These are phyloP conservation scores for Naganishia sp. DNA, from an alignment of 1,284 basidiomycete species.

Conservation along the genomic window DNA sequence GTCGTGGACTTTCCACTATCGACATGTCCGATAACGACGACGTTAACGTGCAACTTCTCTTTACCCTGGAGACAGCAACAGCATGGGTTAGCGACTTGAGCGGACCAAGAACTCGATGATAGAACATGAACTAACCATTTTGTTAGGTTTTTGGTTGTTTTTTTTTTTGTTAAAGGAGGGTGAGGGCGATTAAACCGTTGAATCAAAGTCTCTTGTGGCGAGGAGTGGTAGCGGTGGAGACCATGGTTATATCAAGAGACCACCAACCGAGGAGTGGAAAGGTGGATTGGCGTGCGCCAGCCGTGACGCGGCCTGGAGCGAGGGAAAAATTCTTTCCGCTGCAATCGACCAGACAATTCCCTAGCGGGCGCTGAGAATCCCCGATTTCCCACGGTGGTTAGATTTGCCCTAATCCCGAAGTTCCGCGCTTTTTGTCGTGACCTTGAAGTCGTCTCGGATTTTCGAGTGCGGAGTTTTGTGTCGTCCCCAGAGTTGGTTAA, in stretches of 20 bases:
- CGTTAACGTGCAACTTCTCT: conserved; percentile 48
- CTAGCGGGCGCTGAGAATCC: conserved; percentile 3
- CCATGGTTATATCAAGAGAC: conserved; percentile 15
- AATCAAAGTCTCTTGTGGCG: background rate
- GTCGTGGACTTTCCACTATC: conserved; percentile 86
- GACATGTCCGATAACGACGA: conserved; percentile 92
- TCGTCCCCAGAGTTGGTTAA: too few species aligned
- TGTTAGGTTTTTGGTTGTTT: conserved; percentile 28
- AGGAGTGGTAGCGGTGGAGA: background rate
- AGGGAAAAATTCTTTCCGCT: conserved; percentile 6
- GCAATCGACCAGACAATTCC: conserved; percentile 11
- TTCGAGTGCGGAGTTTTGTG: too few species aligned
- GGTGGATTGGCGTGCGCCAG: background rate
- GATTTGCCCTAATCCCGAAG: too few species aligned
- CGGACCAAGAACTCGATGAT: background rate
- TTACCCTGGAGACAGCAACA: conserved; percentile 41
- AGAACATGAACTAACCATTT: conserved; percentile 24
- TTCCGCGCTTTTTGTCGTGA: too few species aligned
- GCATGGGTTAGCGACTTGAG: conserved; percentile 35
- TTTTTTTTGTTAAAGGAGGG: conserved; percentile 19
- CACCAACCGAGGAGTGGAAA: conserved; percentile 10
- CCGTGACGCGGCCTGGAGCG: background rate
- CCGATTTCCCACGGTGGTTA: conserved; percentile 14
- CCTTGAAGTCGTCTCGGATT: too few species aligned
- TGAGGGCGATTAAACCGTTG: conserved; percentile 9